A percentile compares a stretch with the other conserved stretches of the same genome.
Evolutionary conservation across 2,329 filamentous ascomycete species (phyloP).

Genomic region (Incumbomyces delicatus): DNA sequence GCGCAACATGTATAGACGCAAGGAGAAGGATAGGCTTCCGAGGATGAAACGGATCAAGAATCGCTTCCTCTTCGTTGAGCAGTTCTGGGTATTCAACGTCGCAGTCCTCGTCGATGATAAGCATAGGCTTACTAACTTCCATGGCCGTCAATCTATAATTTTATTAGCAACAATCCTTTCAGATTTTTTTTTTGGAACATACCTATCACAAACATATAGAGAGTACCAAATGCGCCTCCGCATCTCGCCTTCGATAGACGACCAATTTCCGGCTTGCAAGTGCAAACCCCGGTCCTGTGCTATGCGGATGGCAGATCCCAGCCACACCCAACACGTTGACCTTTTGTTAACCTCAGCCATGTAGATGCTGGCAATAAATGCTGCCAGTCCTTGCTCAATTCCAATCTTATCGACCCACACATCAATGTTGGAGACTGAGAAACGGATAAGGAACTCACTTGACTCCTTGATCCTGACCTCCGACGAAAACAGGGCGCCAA

Average conservation of each 20-base stretch:
- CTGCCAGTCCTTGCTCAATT: constrained; percentile 63
- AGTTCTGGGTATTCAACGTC: constrained; percentile 70
- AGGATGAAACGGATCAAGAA: constrained; percentile 41
- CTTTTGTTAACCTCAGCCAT: constrained; percentile 79
- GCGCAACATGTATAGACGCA: constrained; percentile 70
- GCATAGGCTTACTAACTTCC: constrained; percentile 67
- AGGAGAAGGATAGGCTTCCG: constrained; percentile 41
- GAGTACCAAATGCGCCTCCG: constrained; percentile 87
- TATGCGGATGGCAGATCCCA: constrained; percentile 67
- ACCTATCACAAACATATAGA: constrained; percentile 81
- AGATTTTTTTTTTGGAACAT: constrained; percentile 20
- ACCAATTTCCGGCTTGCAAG: constrained; percentile 61
- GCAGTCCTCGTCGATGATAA: constrained; percentile 83
- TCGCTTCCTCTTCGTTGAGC: constrained; percentile 58
- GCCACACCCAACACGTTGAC: constrained; percentile 76
- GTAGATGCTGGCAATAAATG: constrained; percentile 66
- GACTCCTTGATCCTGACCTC: constrained; percentile 27
- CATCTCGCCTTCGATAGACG: constrained; percentile 73
- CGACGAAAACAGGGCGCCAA: constrained; percentile 64
- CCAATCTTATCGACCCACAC: constrained; percentile 71
- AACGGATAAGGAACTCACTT: constrained; percentile 54
- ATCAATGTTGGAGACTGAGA: constrained; percentile 60
- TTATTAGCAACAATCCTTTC: neutral
- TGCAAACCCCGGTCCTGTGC: constrained; percentile 80
- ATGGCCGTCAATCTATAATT: constrained; percentile 57